Evolutionary conservation across 257 asterid genomes (phyloP).

Genomic region (Solanum bulbocastanum): DNA sequence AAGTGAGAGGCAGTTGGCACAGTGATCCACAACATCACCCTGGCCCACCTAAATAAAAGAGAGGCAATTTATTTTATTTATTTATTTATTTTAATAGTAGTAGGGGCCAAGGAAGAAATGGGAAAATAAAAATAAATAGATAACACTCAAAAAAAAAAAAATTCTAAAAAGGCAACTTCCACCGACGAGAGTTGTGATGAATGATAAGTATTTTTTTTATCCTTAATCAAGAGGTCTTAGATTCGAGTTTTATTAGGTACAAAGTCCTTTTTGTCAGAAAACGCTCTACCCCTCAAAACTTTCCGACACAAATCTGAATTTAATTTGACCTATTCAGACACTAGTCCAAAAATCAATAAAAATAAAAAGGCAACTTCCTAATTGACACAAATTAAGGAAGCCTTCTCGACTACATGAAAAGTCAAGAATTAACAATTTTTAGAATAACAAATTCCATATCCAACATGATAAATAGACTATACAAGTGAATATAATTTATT

Average conservation of each 20-base stretch:
- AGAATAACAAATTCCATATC: neutral
- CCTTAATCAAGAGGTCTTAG: rapidly evolving
- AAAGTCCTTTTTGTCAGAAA: rapidly evolving
- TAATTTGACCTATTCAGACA: too few species aligned
- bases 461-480: neutral
- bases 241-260: rapidly evolving
- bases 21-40: neutral
- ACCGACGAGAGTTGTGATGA: neutral
- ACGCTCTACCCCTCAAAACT: rapidly evolving
- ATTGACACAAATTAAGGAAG: neutral
- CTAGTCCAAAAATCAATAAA: neutral
- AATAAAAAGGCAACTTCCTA: neutral
- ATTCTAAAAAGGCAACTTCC: neutral
- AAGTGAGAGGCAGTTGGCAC: neutral
- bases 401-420: neutral
- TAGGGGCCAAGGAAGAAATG: neutral
- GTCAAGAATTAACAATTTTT: neutral
- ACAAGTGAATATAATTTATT: neutral
- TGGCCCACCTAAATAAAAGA: neutral
- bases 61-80: neutral
- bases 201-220: too few species aligned
- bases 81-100: neutral
- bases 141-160: neutral
- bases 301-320: too few species aligned
- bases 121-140: neutral